Evolutionary conservation across 202 grass and related monocot genomes (phyloP).

Genomic region (Bolboschoenoplectus hybrid): DNA sequence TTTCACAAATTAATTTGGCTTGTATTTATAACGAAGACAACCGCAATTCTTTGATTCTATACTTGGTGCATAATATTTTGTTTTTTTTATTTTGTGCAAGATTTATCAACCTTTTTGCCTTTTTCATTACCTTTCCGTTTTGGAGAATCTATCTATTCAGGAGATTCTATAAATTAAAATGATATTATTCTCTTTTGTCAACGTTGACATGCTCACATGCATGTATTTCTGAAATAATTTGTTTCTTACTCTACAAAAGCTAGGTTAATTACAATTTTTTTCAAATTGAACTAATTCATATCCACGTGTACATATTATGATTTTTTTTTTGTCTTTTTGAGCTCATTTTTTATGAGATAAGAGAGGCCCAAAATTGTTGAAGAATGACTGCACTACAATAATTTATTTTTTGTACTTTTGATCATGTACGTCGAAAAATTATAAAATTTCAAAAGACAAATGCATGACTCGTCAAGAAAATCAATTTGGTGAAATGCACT

Average conservation of each 20-base stretch:
- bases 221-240: not conserved
- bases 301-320: not conserved
- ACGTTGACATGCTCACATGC: not conserved
- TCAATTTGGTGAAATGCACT: not conserved
- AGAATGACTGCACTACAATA: not conserved
- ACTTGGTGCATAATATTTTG: not conserved
- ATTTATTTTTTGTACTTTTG: not conserved
- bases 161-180: not conserved
- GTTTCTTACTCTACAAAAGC: not conserved
- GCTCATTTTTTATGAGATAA: not conserved
- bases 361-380: too few relatives aligned
- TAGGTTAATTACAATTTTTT: not conserved
- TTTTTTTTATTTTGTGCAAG: not conserved
- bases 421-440: too few relatives aligned
- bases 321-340: not conserved
- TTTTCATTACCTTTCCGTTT: not conserved
- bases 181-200: not conserved
- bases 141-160: constrained; percentile 6
- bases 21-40: constrained; percentile 8
- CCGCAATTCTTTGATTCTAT: not conserved
- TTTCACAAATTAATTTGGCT: constrained; percentile 31
- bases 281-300: not conserved
- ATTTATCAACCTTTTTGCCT: constrained; percentile 1
- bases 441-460: too few relatives aligned
- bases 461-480: not conserved